A percentile compares a stretch with the other conserved stretches of the same genome.
Evolutionary conservation across 192 early-diverging fungal species (phyloP).

Genomic region (Phycomyces blakesleeanus): DNA sequence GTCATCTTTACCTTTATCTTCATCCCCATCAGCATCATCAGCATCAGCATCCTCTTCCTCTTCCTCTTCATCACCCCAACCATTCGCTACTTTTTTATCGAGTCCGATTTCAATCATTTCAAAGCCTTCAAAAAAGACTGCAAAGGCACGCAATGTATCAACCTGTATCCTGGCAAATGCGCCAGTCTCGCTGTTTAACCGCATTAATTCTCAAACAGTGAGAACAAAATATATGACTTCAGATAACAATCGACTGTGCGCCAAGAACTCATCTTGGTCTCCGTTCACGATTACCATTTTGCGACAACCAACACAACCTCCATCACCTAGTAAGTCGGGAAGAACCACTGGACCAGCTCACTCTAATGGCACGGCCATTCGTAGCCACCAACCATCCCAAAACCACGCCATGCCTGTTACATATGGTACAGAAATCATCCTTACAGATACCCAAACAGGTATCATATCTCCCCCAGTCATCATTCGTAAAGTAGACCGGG

Average conservation of each 20-base stretch:
- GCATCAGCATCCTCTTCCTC: too few relatives aligned
- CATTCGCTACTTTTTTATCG: conserved; percentile 59
- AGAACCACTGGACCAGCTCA: neutral
- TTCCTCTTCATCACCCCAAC: neutral
- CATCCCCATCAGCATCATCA: too few relatives aligned
- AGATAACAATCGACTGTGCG: conserved; percentile 53
- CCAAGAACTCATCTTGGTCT: conserved; percentile 58
- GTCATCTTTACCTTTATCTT: too few relatives aligned
- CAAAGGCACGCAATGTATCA: conserved; percentile 73
- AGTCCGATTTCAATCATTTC: conserved; percentile 82
- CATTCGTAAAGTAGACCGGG: conserved; percentile 79
- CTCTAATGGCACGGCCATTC: neutral
- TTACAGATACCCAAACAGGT: conserved; percentile 64
- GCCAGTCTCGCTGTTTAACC: conserved; percentile 86
- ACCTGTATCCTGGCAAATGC: conserved; percentile 73
- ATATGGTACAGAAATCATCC: conserved; percentile 71
- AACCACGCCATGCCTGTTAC: conserved; percentile 5
- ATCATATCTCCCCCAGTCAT: conserved; percentile 65
- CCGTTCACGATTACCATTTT: conserved; percentile 54
- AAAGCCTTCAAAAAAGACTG: conserved; percentile 91
- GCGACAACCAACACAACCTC: conserved; percentile 13
- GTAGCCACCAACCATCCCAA: neutral
- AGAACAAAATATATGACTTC: conserved; percentile 81
- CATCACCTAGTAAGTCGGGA: neutral
- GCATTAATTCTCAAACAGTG: conserved; percentile 88